Percentiles rank a stretch among this genome's conserved stretches.
Conservation (phyloP, 768 basidiomycete species). For the Tylopilus balloui region DNA sequence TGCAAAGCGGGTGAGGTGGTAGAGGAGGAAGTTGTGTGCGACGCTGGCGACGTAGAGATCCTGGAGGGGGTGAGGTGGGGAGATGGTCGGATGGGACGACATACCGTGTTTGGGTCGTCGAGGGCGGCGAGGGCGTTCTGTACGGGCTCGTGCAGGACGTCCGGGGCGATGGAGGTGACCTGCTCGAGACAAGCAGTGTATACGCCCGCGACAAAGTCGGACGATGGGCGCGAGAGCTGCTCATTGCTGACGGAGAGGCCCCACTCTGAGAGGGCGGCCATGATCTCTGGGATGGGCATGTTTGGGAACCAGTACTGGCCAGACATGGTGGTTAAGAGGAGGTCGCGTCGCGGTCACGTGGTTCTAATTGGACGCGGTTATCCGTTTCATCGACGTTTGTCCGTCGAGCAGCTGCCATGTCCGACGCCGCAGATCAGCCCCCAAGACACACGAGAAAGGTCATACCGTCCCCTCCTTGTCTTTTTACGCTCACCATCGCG, state of each 20-base stretch:
- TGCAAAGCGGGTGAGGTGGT: conserved; percentile 74
- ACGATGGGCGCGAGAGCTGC: conserved; percentile 61
- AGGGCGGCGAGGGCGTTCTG: conserved; percentile 51
- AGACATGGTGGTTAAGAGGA: conserved; percentile 10
- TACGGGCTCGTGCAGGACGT: conserved; percentile 54
- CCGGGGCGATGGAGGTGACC: conserved; percentile 59
- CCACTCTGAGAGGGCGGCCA: conserved; percentile 62
- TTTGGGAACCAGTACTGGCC: conserved; percentile 58
- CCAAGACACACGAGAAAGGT: conserved; percentile 12
- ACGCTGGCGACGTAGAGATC: conserved; percentile 62
- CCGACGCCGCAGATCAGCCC: too few species aligned
- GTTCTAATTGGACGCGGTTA: conserved; percentile 10
- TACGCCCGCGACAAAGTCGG: conserved; percentile 67
- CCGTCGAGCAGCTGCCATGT: conserved; percentile 5
- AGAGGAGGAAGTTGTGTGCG: conserved; percentile 58
- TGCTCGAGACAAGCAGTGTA: conserved; percentile 71
- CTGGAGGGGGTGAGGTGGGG: conserved; percentile 32
- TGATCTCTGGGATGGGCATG: conserved; percentile 61
- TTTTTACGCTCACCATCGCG: not conserved
- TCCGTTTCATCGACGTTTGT: conserved; percentile 8
- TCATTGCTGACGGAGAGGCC: conserved; percentile 61
- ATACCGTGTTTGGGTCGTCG: conserved; percentile 52
- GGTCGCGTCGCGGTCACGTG: conserved; percentile 30
- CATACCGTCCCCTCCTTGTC: too few species aligned
- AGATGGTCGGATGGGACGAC: conserved; percentile 1